Base-by-base conservation (phyloP, 805 yeast genomes). In the Zygotorulaspora florentina region DNA sequence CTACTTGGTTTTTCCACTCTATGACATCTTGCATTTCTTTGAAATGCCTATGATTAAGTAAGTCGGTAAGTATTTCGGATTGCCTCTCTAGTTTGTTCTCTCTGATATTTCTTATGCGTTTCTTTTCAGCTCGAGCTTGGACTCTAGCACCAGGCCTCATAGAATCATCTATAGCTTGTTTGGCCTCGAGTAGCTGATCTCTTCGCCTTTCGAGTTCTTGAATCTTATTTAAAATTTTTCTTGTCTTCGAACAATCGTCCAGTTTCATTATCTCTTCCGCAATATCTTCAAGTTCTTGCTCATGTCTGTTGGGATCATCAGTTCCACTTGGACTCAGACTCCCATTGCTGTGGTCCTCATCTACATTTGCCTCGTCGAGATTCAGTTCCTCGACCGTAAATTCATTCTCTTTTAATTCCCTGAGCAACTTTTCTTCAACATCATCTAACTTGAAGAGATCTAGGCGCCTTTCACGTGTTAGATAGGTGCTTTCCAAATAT, bases 381-480 rank as follows among this genome's bases (percentile, higher is more conserved):
- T 48, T 50, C 11, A 50, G 43, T 30, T 71, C 77, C 2, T 61
- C 45, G 8, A 64, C 69, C 3, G 68, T 57, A 1, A 69, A 45
- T 8, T 57, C 65, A 17, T 69, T 68, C 39, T 69, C 69, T 2
- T 64, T 58, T 8, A 80, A 60, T 20, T 71, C 65, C 16, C 69
- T 62, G 17, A 70, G 58, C 11, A 80, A 50, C 40, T 67, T 69
- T 2, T 58, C 37, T 51, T 75, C 79, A 27, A 72, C 76, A 3
- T 69, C 69, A 0, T 76, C 71, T 35, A 62, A 58, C 20, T 56
- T 58, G 40, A 72, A 80, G 20, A 75, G 50, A 46, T 70, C 71
- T 42, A 82, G 61, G 2, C 83, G 79, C 47, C 74, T 74, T 23
- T 76, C 69, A 48, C 95, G 73, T 1, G 87, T 75, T 9, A 63